Conservation (phyloP, 2,329 filamentous ascomycete genomes). For the Coleophoma eucalyptorum region DNA sequence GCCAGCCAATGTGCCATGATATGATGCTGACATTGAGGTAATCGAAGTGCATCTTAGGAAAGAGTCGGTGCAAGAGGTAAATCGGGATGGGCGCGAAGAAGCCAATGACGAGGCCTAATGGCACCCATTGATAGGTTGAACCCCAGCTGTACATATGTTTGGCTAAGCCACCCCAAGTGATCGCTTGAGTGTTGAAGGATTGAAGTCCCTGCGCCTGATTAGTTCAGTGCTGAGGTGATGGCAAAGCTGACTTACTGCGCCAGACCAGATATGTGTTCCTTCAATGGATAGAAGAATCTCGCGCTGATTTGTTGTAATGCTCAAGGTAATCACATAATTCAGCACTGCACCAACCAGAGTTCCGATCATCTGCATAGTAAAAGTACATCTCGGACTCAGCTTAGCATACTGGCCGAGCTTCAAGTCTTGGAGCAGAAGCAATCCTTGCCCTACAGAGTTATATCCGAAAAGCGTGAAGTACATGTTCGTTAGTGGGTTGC, state of each 20-base stretch:
- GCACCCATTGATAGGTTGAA: constrained; percentile 59
- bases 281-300: constrained; percentile 58
- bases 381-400: constrained; percentile 61
- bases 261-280: constrained; percentile 58
- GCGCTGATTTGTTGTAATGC: constrained; percentile 63
- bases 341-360: constrained; percentile 37
- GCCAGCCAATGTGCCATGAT: constrained; percentile 57
- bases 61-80: constrained; percentile 49
- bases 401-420: constrained; percentile 48
- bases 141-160: constrained; percentile 62
- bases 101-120: constrained; percentile 73
- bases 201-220: constrained; percentile 36
- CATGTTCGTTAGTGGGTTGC: constrained; percentile 70
- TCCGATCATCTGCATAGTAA: constrained; percentile 49
- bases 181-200: constrained; percentile 62
- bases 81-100: constrained; percentile 58
- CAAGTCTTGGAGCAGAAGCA: constrained; percentile 40
- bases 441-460: constrained; percentile 39
- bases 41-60: constrained; percentile 56
- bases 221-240: background rate
- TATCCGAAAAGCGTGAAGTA: constrained; percentile 71
- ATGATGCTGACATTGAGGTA: constrained; percentile 67
- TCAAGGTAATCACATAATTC: constrained; percentile 58
- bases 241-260: constrained; percentile 24
- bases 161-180: constrained; percentile 73